Evolutionary conservation across 805 yeast genomes (phyloP).

Genomic region (Schizosaccharomyces japonicus): DNA sequence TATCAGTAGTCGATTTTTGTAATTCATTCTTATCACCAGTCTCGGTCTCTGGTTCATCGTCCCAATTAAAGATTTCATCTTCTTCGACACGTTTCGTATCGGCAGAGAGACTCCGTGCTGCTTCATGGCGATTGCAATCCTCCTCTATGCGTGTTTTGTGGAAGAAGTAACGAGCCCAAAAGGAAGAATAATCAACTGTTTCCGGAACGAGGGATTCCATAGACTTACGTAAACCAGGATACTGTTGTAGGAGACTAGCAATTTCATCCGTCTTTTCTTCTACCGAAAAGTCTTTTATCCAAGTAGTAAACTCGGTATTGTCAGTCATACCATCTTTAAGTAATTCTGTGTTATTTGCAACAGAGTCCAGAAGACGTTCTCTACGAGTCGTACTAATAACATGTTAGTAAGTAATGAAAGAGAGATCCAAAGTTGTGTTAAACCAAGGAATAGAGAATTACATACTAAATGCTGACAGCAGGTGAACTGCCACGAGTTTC

Average conservation of each 20-base stretch:
- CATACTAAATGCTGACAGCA: no score
- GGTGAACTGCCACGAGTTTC: no score
- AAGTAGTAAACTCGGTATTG: background rate
- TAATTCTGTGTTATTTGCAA: background rate
- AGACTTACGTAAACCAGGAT: background rate
- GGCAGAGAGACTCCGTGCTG: background rate
- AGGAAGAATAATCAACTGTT: background rate
- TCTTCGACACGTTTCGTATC: conserved; percentile 13
- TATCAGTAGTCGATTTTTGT: background rate
- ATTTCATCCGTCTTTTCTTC: conserved; percentile 4
- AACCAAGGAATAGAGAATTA: no score
- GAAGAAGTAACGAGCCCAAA: conserved; percentile 2
- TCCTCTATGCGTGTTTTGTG: background rate
- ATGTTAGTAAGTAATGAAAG: no score
- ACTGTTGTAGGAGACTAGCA: background rate
- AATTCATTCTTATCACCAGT: conserved; percentile 7
- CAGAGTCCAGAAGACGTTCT: background rate
- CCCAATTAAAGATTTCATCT: conserved; percentile 3
- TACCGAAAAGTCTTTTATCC: background rate
- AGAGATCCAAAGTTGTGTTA: no score
- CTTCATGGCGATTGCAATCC: background rate
- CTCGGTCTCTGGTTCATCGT: background rate
- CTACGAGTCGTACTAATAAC: no score
- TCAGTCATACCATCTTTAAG: background rate
- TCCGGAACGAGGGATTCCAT: conserved; percentile 4